Percentiles rank a stretch among this genome's conserved stretches.
Evolutionary conservation across 129 eudicot species (phyloP).

Genomic region (Artemisia argyi): DNA sequence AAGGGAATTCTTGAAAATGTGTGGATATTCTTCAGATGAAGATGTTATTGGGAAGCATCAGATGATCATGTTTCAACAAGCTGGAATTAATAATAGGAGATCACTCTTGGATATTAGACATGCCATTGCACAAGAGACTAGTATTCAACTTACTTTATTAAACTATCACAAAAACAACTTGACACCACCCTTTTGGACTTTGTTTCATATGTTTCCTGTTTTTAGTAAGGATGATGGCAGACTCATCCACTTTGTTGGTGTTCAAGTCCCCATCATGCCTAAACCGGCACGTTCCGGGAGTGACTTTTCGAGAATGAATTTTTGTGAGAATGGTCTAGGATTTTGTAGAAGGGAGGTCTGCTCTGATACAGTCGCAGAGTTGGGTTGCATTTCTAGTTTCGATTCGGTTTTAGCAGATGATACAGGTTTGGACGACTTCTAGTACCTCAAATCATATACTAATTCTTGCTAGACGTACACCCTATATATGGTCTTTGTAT

Average conservation of each 20-base stretch:
- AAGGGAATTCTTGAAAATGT: conserved; percentile 67
- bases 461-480: no score
- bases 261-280: conserved; percentile 79
- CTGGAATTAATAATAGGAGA: conserved; percentile 60
- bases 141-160: conserved; percentile 53
- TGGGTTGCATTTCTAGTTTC: conserved; percentile 38
- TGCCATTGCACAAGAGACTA: conserved; percentile 75
- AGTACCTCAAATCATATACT: neutral
- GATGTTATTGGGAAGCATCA: conserved; percentile 85
- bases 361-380: conserved; percentile 46
- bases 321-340: conserved; percentile 45
- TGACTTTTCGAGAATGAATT: conserved; percentile 31
- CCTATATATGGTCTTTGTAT: neutral
- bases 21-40: conserved; percentile 66
- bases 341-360: conserved; percentile 86
- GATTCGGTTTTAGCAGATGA: conserved; percentile 50
- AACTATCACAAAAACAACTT: conserved; percentile 67
- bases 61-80: conserved; percentile 58
- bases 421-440: conserved; percentile 44
- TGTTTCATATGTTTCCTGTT: conserved; percentile 91
- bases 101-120: conserved; percentile 78
- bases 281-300: conserved; percentile 42
- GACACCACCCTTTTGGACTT: conserved; percentile 78
- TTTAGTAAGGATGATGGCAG: conserved; percentile 73
- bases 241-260: conserved; percentile 71